phyloP scores from a whole-genome alignment of 1,284 basidiomycete species.

The Inonotus obliquus region DNA sequence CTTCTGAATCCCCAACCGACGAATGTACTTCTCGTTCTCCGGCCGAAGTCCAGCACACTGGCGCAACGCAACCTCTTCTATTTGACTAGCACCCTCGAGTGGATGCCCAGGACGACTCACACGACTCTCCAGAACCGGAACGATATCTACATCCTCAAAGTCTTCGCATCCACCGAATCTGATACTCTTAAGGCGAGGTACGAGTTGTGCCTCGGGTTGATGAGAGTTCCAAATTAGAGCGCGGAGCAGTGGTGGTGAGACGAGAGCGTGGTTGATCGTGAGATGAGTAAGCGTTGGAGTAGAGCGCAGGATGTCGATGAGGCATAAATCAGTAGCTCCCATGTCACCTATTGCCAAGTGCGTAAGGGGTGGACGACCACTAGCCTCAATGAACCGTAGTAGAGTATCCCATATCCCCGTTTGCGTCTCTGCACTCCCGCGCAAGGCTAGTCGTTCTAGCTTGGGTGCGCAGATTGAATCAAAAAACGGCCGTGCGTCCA shows the following conservation, averaged over 20 bases:
- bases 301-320: background rate
- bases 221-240: slow-evolving; percentile 4
- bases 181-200: background rate
- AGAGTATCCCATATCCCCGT: slow-evolving; percentile 4
- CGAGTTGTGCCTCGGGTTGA: background rate
- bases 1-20: background rate
- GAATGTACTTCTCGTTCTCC: slow-evolving; percentile 11
- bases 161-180: slow-evolving; percentile 5
- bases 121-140: slow-evolving; percentile 4
- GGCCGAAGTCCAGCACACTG: background rate
- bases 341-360: slow-evolving; percentile 11
- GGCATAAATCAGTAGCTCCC: slow-evolving; percentile 2
- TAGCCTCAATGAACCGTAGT: background rate
- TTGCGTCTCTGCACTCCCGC: background rate
- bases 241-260: background rate
- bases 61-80: slow-evolving; percentile 4
- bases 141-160: slow-evolving; percentile 1
- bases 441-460: slow-evolving; percentile 2
- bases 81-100: background rate
- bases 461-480: slow-evolving; percentile 1
- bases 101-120: background rate
- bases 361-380: slow-evolving; percentile 2
- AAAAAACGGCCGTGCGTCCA: slow-evolving; percentile 2
- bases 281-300: slow-evolving; percentile 10
- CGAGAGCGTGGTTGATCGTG: slow-evolving; percentile 4